Evolutionary conservation across 2,329 filamentous ascomycete genomes (phyloP).

Genomic region (Dactylellina haptotyla): DNA sequence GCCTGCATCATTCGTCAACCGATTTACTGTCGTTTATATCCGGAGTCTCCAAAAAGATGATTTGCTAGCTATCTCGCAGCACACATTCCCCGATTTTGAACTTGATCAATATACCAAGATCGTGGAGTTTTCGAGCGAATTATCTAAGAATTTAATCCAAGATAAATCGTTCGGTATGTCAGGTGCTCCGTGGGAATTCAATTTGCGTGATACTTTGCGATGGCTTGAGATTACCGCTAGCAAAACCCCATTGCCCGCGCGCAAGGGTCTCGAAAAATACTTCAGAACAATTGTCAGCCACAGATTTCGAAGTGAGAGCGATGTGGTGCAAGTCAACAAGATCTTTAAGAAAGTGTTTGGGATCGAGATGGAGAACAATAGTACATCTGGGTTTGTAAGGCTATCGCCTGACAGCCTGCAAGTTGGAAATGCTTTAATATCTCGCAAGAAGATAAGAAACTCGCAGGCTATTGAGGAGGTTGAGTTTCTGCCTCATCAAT

Average conservation of each 20-base stretch:
- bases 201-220: constrained; percentile 73
- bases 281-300: constrained; percentile 84
- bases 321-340: constrained; percentile 72
- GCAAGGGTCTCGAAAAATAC: constrained; percentile 69
- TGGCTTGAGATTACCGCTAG: constrained; percentile 94
- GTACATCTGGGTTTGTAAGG: constrained; percentile 78
- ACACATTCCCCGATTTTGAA: constrained; percentile 75
- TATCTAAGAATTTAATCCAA: constrained; percentile 76
- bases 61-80: constrained; percentile 80
- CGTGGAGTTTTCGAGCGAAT: constrained; percentile 80
- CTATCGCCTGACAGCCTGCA: constrained; percentile 74
- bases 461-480: constrained; percentile 57
- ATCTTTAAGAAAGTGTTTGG: constrained; percentile 76
- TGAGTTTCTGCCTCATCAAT: constrained; percentile 62
- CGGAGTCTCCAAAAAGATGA: constrained; percentile 87
- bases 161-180: constrained; percentile 67
- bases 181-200: constrained; percentile 94
- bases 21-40: constrained; percentile 97
- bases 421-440: constrained; percentile 78
- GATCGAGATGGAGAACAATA: constrained; percentile 61
- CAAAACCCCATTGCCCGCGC: constrained; percentile 64
- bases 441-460: constrained; percentile 67
- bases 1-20: constrained; percentile 94
- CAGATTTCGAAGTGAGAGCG: constrained; percentile 78
- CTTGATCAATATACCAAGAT: constrained; percentile 71